A percentile compares a stretch with the other conserved stretches of the same genome.
Conservation (phyloP, 768 basidiomycete genomes). For the Tylopilus intermedius region DNA sequence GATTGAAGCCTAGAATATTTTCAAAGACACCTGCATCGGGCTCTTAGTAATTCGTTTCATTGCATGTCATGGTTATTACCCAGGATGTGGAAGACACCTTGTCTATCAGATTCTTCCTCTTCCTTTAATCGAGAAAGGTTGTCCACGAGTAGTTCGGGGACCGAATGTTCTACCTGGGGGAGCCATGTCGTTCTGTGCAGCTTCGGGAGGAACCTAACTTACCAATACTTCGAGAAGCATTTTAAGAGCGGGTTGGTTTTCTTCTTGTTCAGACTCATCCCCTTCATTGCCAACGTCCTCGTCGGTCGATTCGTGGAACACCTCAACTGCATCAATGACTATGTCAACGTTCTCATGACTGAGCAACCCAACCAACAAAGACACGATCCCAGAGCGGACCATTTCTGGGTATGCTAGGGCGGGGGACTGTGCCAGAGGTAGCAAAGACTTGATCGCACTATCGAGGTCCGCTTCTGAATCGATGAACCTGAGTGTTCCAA, state of each 20-base stretch:
- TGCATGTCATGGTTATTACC: slow-evolving; percentile 38
- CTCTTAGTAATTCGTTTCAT: neutral
- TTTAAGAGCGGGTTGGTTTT: slow-evolving; percentile 63
- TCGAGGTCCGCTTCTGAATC: slow-evolving; percentile 98
- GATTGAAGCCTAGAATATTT: slow-evolving; percentile 84
- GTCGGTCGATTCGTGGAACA: slow-evolving; percentile 91
- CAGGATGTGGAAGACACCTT: slow-evolving; percentile 91
- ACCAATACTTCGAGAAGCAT: slow-evolving; percentile 74
- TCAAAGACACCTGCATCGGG: slow-evolving; percentile 73
- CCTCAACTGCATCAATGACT: slow-evolving; percentile 89
- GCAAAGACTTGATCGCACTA: slow-evolving; percentile 73
- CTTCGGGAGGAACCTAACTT: slow-evolving; percentile 27
- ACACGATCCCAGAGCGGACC: slow-evolving; percentile 66
- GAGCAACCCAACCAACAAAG: slow-evolving; percentile 75
- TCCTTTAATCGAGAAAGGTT: slow-evolving; percentile 89
- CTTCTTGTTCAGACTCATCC: slow-evolving; percentile 59
- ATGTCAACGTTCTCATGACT: slow-evolving; percentile 97
- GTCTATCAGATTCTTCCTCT: slow-evolving; percentile 81
- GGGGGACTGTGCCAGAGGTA: slow-evolving; percentile 86
- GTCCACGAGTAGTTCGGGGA: slow-evolving; percentile 84
- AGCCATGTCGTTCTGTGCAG: slow-evolving; percentile 3
- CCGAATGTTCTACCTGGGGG: slow-evolving; percentile 70
- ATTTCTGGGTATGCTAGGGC: slow-evolving; percentile 85
- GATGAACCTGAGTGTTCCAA: slow-evolving; percentile 69
- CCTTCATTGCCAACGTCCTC: slow-evolving; percentile 86